Base-by-base conservation (phyloP, 2,329 filamentous ascomycete species). In the Colletotrichum cuscutae region DNA sequence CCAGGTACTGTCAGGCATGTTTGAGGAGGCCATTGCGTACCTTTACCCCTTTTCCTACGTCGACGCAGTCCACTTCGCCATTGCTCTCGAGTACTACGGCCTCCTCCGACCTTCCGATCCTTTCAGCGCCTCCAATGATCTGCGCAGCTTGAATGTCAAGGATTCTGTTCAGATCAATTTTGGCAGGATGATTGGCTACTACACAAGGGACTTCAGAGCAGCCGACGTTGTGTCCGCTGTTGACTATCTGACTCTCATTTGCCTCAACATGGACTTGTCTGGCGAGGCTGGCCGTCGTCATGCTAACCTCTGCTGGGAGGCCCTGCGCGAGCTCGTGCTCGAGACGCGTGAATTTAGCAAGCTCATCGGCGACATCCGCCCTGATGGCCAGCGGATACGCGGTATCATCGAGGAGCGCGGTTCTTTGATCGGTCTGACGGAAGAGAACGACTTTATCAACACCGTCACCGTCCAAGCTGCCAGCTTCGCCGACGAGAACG, bases 271-370 rank as follows among this genome's bases (percentile, higher is more conserved):
- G 62, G 96, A 98, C 81, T 86, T 97, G 56, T 89, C 88, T 30
- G 93, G 92, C 24, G 89, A 94, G 69, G 87, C 92, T 6, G 95
- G 95, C 69, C 91, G 90, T 73, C 92, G 92, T 56, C 96, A 98
- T 80, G 90, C 92, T 65, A 90, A 89, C 60, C 89, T 98, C 49
- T 98, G 96, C 82, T 95, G 98, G 82, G 95, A 98, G 82, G 96
- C 95, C 7, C 87, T 99, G 70, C 94, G 95, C 46, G 97, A 98
- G 82, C 91, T 98, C 68, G 95, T 98, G 30, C 88, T 99, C n/a
- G 97, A 99, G 84, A 98, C 95, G 24, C 91, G 96, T 76, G 97
- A 99, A 80, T 99, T 98, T 82, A 96, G 95, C 79, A 94, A 95
- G 79, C 87, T 99, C 15, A 91, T 99, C 61, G 97, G 97, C 65